Evolutionary conservation across 441 rosid species (phyloP), one percentile per base, ranked within the genome.

Genomic region (Euphorbia celastroides): DNA sequence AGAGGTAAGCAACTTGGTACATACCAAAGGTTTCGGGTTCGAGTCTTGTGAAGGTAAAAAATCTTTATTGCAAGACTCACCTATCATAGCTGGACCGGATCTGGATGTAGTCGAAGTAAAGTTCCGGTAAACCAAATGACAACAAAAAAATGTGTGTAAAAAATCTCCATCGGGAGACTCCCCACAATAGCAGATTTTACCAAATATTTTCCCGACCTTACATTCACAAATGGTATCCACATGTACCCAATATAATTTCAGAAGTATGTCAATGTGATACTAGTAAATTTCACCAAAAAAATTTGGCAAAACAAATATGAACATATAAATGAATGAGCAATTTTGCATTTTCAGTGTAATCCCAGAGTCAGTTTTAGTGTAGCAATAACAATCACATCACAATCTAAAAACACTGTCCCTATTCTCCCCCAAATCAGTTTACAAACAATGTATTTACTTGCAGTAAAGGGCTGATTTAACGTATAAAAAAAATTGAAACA

Each of bases 381-480:
- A 44, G 16, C 50, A 44, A 44, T 9, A 38, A 9, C n/a, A 2
- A 44, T 44, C n/a, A n/a, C n/a, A 44, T 44, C 50, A 17, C 50
- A 7, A 44, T 1, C n/a, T 19, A 1, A 44, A 44, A 13, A 44
- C 50, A 17, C n/a, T 44, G 5, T 9, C 17, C n/a, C n/a, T n/a
- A n/a, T 0, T 44, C 7, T 5, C 13, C 9, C 41, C 31, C 20
- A 25, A 19, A 2, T 4, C 16, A 25, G 62, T 51, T 62, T 28
- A 55, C 66, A 69, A 31, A n/a, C 54, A 54, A 44, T 19, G 59
- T 42, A 64, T 46, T 58, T 70, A 54, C 64, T 72, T 42, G 2
- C 19, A 63, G 56, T 48, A 32, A 5, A 19, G 36, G 59, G 10
- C 10, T 26, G 48, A 20, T 38, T 38, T 38, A 14, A 42, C 17